phyloP scores from a whole-genome alignment of 2,329 filamentous ascomycete genomes.

The Pseudonectria buxi region DNA sequence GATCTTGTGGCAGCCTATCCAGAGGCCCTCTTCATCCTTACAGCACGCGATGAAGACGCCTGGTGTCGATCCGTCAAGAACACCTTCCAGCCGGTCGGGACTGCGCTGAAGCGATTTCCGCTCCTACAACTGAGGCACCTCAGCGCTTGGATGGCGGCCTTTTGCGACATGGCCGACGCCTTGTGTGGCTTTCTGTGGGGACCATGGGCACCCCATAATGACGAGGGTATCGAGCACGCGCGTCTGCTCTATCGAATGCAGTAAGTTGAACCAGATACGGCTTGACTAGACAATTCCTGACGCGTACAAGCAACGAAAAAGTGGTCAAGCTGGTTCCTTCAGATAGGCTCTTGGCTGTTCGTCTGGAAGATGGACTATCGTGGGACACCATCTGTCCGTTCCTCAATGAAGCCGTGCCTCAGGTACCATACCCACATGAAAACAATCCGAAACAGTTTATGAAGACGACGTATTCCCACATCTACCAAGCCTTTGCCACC shows the following conservation, averaged over 20 bases:
- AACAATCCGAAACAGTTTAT: conserved; percentile 2
- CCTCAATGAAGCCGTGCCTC: background rate
- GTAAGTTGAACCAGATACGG: background rate
- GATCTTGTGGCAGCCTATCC: conserved; percentile 2
- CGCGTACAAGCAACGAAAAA: conserved; percentile 1
- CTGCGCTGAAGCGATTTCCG: conserved; percentile 1
- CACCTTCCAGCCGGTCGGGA: background rate
- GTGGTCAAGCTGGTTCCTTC: background rate
- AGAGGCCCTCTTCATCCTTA: conserved; percentile 1
- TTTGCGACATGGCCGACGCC: conserved; percentile 3
- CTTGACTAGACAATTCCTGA: background rate
- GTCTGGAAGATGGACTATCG: background rate
- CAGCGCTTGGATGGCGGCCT: background rate
- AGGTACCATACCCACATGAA: background rate
- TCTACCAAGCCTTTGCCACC: conserved; percentile 1
- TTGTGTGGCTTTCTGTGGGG: background rate
- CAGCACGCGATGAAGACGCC: background rate
- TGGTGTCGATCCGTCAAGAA: conserved; percentile 1
- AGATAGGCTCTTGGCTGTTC: background rate
- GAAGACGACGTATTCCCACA: conserved; percentile 4
- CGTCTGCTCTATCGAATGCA: background rate
- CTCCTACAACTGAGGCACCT: background rate
- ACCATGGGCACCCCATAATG: background rate
- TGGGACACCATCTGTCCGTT: conserved; percentile 3
- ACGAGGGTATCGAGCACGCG: conserved; percentile 1